Evolutionary conservation across 78 protist genomes (phyloP).

Genomic region (Dictyostelium brefeldianum): DNA sequence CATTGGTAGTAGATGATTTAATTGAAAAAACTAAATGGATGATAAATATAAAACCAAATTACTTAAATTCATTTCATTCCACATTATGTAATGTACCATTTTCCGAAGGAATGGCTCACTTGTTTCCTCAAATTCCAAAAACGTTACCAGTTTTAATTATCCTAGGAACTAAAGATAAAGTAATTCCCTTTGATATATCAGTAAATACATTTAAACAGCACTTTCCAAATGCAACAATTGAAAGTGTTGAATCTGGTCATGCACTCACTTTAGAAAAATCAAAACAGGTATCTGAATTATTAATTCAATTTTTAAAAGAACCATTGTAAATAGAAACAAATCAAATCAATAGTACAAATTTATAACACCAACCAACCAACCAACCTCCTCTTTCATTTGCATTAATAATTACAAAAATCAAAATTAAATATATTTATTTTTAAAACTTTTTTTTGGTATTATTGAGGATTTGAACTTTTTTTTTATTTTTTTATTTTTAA

Average conservation of each 20-base stretch:
- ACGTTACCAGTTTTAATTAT: conserved; percentile 15
- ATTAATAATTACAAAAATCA: too few relatives aligned
- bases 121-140: conserved; percentile 16
- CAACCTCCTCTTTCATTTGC: too few relatives aligned
- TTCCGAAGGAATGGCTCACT: neutral
- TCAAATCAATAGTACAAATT: too few relatives aligned
- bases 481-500: too few relatives aligned
- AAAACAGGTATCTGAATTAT: neutral
- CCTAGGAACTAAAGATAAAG: conserved; percentile 38
- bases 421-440: too few relatives aligned
- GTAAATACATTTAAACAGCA: neutral
- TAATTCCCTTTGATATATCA: neutral
- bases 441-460: too few relatives aligned
- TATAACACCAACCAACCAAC: too few relatives aligned
- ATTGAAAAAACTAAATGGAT: conserved; percentile 44
- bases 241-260: conserved; percentile 40
- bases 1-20: conserved; percentile 36
- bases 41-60: conserved; percentile 24
- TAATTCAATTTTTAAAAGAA: conserved; percentile 27
- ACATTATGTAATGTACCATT: conserved; percentile 39
- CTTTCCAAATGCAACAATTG: conserved; percentile 14
- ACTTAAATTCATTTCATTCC: conserved; percentile 22
- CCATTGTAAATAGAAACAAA: conserved; percentile 2
- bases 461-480: too few relatives aligned
- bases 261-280: conserved; percentile 40